Evolutionary conservation across 306 rosid genomes (phyloP).

Genomic region (Arachis stenosperma): DNA sequence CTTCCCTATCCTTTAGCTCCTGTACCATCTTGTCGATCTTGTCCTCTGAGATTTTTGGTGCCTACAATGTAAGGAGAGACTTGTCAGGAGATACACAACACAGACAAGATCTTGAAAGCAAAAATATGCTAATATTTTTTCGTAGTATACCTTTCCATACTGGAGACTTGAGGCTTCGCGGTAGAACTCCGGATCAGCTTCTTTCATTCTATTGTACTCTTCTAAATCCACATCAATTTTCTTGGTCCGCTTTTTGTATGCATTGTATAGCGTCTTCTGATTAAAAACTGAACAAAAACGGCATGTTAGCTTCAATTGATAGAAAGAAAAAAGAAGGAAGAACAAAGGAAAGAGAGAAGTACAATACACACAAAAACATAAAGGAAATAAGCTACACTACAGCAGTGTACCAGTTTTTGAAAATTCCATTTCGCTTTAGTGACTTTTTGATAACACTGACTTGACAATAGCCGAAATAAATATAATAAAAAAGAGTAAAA

Average conservation of each 20-base stretch:
- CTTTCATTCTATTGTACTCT: constrained; percentile 92
- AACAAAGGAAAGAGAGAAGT: too few relatives aligned
- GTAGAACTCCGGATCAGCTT: constrained; percentile 96
- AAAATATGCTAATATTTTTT: constrained; percentile 4
- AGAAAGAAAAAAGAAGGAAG: too few relatives aligned
- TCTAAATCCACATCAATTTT: constrained; percentile 72
- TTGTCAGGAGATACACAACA: constrained; percentile 12
- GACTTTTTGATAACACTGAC: too few relatives aligned
- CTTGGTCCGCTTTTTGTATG: constrained; percentile 87
- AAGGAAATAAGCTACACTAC: too few relatives aligned
- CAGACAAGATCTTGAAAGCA: constrained; percentile 14
- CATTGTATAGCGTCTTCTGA: constrained; percentile 86
- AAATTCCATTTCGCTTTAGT: too few relatives aligned
- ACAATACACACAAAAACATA: too few relatives aligned
- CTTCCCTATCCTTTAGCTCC: constrained; percentile 85
- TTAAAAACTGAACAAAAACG: constrained; percentile 71
- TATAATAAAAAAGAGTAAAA: not conserved
- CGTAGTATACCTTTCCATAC: constrained; percentile 79
- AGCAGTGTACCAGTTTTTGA: too few relatives aligned
- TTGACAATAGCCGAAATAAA: not conserved
- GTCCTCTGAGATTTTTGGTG: constrained; percentile 77
- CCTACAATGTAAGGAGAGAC: constrained; percentile 51
- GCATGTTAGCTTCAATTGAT: constrained; percentile 23
- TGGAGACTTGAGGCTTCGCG: constrained; percentile 98
- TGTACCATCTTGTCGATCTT: constrained; percentile 94